These are phyloP conservation scores for Drosera capensis DNA, from an alignment of 148 eudicot species.

Conservation along the genomic window DNA sequence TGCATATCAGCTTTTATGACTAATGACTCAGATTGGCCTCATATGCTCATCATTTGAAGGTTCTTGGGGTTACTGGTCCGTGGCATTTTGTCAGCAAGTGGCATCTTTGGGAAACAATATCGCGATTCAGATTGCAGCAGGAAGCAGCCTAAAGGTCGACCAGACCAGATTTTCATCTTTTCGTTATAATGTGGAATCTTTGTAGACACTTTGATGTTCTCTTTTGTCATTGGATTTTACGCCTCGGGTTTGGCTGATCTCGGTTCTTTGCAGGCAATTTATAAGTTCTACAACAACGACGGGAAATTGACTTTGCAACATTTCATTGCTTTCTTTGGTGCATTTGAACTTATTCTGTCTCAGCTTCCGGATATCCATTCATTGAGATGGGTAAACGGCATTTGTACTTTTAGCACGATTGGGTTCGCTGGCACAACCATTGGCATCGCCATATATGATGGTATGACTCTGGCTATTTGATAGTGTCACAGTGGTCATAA, in stretches of 20 bases:
- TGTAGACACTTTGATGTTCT: not conserved
- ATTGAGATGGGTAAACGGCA: constrained; percentile 27
- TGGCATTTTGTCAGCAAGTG: constrained; percentile 37
- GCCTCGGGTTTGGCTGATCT: not conserved
- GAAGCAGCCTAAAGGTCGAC: constrained; percentile 33
- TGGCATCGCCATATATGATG: constrained; percentile 24
- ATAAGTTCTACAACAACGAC: constrained; percentile 20
- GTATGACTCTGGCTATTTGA: too few species aligned
- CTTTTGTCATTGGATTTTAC: not conserved
- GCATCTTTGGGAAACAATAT: constrained; percentile 38
- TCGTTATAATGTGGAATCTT: too few species aligned
- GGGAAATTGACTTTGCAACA: constrained; percentile 28
- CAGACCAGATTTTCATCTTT: too few species aligned
- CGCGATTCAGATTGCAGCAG: constrained; percentile 39
- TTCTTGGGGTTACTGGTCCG: constrained; percentile 31
- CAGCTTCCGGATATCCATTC: constrained; percentile 31
- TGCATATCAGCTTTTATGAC: not conserved
- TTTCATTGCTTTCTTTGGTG: constrained; percentile 28
- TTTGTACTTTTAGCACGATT: constrained; percentile 27
- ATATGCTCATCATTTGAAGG: constrained; percentile 16
- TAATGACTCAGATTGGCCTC: not conserved
- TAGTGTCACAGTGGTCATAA: too few species aligned
- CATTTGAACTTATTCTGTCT: constrained; percentile 27
- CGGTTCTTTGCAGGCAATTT: constrained; percentile 21
- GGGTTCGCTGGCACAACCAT: constrained; percentile 32